phyloP scores from a whole-genome alignment of 116 monocot genomes.

The Trichopus zeylanicus region DNA sequence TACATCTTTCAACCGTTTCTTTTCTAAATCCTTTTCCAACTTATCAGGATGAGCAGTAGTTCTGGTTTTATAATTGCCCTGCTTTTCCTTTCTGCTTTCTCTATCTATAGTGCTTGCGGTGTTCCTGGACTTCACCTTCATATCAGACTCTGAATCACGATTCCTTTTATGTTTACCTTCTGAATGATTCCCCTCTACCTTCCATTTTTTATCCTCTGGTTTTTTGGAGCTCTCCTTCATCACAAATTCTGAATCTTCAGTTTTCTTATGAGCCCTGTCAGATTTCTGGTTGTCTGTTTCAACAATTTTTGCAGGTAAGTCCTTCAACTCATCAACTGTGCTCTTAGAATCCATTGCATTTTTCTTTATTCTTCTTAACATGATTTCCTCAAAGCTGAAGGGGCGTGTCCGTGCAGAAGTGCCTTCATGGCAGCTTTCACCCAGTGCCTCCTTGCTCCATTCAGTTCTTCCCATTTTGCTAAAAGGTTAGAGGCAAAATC shows the following conservation, averaged over 20 bases:
- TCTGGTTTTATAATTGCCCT: constrained; percentile 21
- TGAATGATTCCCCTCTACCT: constrained; percentile 8
- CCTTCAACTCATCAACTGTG: constrained; percentile 6
- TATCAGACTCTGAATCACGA: constrained; percentile 8
- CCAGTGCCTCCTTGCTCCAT: constrained; percentile 10
- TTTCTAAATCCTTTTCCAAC: constrained; percentile 24
- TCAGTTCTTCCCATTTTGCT: constrained; percentile 38
- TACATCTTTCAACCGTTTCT: constrained; percentile 21
- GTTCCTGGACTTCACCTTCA: constrained; percentile 21
- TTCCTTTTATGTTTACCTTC: constrained; percentile 22
- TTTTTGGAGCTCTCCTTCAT: constrained; percentile 14
- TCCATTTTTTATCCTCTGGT: constrained; percentile 11
- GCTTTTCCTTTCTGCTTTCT: constrained; percentile 25
- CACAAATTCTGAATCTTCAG: constrained; percentile 7
- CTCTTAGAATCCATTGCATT: constrained; percentile 14
- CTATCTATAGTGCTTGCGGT: constrained; percentile 26
- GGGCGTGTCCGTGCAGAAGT: constrained; percentile 86
- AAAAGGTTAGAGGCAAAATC: not conserved
- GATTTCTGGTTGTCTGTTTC: not conserved
- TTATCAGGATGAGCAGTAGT: constrained; percentile 7
- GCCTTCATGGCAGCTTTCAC: constrained; percentile 31
- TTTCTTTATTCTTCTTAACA: constrained; percentile 66
- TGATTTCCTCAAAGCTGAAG: constrained; percentile 67
- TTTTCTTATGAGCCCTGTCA: constrained; percentile 5
- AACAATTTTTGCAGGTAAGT: constrained; percentile 13